Conservation (phyloP, 1,139 yeast species). For the Lodderomyces pseudojiufengensis region DNA sequence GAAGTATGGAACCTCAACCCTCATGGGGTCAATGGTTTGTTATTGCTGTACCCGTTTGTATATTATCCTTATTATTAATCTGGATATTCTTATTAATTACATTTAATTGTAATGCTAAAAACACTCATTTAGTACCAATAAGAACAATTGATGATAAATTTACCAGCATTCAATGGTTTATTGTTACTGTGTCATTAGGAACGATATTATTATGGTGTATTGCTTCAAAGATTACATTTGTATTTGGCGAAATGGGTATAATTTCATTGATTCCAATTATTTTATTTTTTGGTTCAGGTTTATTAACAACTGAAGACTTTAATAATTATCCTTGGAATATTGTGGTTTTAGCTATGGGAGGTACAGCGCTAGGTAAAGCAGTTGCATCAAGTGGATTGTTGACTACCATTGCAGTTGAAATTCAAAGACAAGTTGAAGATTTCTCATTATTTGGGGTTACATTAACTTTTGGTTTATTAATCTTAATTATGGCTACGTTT, state of each 20-base stretch:
- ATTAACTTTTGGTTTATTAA: slow-evolving; percentile 62
- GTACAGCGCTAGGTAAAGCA: slow-evolving; percentile 71
- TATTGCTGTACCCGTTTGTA: slow-evolving; percentile 62
- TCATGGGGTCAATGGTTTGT: slow-evolving; percentile 81
- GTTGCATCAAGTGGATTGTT: slow-evolving; percentile 69
- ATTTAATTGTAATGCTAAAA: slow-evolving; percentile 45
- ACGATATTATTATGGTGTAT: slow-evolving; percentile 75
- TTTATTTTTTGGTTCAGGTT: slow-evolving; percentile 67
- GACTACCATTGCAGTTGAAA: slow-evolving; percentile 55
- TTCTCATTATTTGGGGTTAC: slow-evolving; percentile 59
- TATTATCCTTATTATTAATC: slow-evolving; percentile 48
- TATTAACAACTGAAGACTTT: slow-evolving; percentile 61
- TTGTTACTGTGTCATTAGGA: slow-evolving; percentile 45
- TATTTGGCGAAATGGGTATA: slow-evolving; percentile 70
- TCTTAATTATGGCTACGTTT: slow-evolving; percentile 67
- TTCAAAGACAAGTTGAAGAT: slow-evolving; percentile 53
- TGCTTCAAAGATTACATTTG: slow-evolving; percentile 50
- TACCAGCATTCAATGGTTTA: slow-evolving; percentile 61
- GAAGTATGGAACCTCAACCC: slow-evolving; percentile 61
- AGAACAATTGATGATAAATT: slow-evolving; percentile 60
- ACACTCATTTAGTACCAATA: slow-evolving; percentile 45
- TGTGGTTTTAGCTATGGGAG: slow-evolving; percentile 76
- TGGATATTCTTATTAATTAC: slow-evolving; percentile 59
- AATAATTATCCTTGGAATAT: slow-evolving; percentile 77
- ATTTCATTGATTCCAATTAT: slow-evolving; percentile 66